Conservation (phyloP, 179 eudicot genomes). For the Pouteria campechiana region DNA sequence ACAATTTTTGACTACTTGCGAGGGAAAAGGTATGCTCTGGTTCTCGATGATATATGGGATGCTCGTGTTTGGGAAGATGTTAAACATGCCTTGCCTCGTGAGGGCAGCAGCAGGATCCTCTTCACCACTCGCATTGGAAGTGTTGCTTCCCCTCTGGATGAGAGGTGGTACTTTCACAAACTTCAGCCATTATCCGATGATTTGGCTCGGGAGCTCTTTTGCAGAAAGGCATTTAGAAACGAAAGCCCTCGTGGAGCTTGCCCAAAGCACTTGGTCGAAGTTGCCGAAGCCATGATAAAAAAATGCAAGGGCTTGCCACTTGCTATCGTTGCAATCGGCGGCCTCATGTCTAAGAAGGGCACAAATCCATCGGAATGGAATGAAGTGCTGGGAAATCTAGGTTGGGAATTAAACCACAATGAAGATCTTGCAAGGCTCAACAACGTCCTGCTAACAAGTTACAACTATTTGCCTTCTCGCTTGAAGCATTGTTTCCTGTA, state of each 20-base stretch:
- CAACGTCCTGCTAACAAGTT: not conserved
- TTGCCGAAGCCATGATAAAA: not conserved
- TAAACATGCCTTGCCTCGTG: not conserved
- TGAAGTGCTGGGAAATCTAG: not conserved
- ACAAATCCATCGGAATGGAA: not conserved
- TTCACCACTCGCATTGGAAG: not conserved
- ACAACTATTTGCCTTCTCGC: not conserved
- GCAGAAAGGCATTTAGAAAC: not conserved
- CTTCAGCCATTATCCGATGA: not conserved
- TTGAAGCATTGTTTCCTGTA: constrained; percentile 2
- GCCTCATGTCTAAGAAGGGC: not conserved
- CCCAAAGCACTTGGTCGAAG: not conserved
- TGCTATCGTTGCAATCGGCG: not conserved
- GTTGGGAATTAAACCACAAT: not conserved
- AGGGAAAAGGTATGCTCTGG: not conserved
- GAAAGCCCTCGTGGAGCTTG: not conserved
- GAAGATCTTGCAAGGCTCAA: not conserved
- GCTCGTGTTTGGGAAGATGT: not conserved
- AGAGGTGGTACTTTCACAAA: not conserved
- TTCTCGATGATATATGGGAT: not conserved
- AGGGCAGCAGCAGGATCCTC: constrained; percentile 1
- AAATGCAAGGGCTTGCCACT: not conserved
- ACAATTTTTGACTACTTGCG: not conserved
- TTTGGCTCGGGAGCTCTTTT: not conserved
- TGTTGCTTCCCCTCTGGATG: not conserved